These are phyloP conservation scores for Pythium phragmiticola DNA, from an alignment of 352 stramenopile genomes.

Conservation along the genomic window DNA sequence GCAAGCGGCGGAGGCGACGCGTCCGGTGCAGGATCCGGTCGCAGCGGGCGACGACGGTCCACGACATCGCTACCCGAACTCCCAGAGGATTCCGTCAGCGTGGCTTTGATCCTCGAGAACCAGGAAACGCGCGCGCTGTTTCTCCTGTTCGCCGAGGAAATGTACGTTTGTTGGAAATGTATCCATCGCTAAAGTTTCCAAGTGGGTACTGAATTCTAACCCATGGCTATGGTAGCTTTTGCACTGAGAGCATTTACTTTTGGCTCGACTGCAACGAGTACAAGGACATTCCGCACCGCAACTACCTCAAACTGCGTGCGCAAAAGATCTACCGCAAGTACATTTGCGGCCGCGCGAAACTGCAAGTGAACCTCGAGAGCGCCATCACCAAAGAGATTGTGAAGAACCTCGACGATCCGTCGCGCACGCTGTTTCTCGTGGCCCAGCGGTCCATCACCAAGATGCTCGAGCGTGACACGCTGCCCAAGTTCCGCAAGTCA, in stretches of 20 bases:
- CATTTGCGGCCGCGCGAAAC: slow-evolving; percentile 56
- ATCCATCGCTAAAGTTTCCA: neutral
- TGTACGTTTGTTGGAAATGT: slow-evolving; percentile 38
- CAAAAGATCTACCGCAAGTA: slow-evolving; percentile 85
- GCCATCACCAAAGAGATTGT: slow-evolving; percentile 55
- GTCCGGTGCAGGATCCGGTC: neutral
- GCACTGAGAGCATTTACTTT: slow-evolving; percentile 82
- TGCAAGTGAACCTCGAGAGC: slow-evolving; percentile 75
- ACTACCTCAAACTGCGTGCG: slow-evolving; percentile 69
- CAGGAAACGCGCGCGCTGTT: slow-evolving; percentile 61
- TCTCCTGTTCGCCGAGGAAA: slow-evolving; percentile 75
- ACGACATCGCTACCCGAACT: slow-evolving; percentile 15
- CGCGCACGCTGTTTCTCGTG: slow-evolving; percentile 53
- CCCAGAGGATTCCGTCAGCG: slow-evolving; percentile 42
- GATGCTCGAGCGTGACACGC: slow-evolving; percentile 73
- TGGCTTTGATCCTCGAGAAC: slow-evolving; percentile 62
- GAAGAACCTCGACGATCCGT: slow-evolving; percentile 50
- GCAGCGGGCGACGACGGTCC: slow-evolving; percentile 10
- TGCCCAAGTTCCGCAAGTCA: slow-evolving; percentile 69
- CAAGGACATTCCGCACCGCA: slow-evolving; percentile 72
- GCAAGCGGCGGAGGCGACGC: neutral
- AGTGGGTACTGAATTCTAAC: slow-evolving; percentile 4
- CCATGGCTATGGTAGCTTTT: slow-evolving; percentile 42
- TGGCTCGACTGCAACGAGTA: slow-evolving; percentile 84
- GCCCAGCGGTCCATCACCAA: slow-evolving; percentile 69